Conservation (phyloP, 2,329 filamentous ascomycete genomes). For the Fusarium agapanthi region DNA sequence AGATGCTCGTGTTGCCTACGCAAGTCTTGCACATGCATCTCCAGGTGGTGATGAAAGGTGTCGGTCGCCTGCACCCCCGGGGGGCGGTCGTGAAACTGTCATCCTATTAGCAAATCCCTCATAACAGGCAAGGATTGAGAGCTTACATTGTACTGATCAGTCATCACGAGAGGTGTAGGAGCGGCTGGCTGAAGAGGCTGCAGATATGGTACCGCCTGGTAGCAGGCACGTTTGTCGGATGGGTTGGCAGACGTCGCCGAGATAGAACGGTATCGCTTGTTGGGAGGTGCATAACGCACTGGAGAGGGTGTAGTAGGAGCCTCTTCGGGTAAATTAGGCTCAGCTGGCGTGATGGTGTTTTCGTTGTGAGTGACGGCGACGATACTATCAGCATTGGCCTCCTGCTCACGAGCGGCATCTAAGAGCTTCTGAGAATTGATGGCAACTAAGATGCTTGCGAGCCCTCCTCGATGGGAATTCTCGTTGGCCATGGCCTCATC, state of each 20-base stretch:
- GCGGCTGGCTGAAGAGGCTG: background rate
- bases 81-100: background rate
- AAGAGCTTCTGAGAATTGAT: background rate
- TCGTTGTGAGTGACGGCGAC: background rate
- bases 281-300: background rate
- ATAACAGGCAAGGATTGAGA: rapidly evolving
- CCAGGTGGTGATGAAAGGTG: background rate
- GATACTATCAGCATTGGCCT: background rate
- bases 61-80: background rate
- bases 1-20: background rate
- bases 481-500: background rate
- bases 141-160: background rate
- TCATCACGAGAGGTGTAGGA: background rate
- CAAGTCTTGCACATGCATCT: background rate
- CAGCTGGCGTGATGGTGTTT: background rate
- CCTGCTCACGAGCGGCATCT: background rate
- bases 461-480: background rate
- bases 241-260: background rate
- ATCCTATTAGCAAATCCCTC: background rate
- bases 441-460: background rate
- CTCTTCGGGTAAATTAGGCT: background rate
- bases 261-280: background rate
- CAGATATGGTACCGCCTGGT: background rate
- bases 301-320: background rate
- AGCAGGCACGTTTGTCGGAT: background rate